A percentile compares a stretch with the other conserved stretches of the same genome.
Evolutionary conservation across 2,329 filamentous ascomycete genomes (phyloP).

Genomic region (Aspergillus quadricinctus): DNA sequence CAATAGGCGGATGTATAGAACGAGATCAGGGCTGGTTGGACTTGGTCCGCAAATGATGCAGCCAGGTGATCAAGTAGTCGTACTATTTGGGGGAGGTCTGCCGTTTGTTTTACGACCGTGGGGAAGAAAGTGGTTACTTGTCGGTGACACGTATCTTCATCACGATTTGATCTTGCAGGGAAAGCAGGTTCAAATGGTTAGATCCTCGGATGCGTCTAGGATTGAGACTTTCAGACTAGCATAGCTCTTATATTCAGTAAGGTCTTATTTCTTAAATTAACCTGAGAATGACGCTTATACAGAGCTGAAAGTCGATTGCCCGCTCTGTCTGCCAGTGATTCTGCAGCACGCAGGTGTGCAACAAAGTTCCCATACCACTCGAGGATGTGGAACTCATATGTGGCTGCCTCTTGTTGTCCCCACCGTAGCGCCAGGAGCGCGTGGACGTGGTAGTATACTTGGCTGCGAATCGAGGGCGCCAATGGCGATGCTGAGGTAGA

Average conservation of each 20-base stretch:
- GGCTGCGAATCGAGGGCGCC: conserved; percentile 53
- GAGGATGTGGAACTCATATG: conserved; percentile 63
- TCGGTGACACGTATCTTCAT: background rate
- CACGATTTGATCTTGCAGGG: background rate
- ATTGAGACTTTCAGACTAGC: background rate
- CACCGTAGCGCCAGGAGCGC: conserved; percentile 60
- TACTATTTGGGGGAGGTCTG: background rate
- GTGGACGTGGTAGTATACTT: conserved; percentile 56
- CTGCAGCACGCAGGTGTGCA: conserved; percentile 58
- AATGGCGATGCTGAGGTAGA: conserved; percentile 60
- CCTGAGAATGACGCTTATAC: conserved; percentile 39
- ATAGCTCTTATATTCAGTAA: background rate
- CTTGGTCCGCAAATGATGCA: background rate
- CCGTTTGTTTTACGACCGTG: background rate
- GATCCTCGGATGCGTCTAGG: background rate
- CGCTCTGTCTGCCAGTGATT: conserved; percentile 55
- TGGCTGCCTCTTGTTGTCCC: conserved; percentile 57
- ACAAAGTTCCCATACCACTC: conserved; percentile 61
- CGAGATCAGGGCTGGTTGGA: background rate
- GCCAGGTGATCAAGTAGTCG: background rate
- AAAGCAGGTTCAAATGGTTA: background rate
- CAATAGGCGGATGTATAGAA: background rate
- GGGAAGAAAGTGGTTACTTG: background rate
- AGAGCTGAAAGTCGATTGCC: conserved; percentile 47
- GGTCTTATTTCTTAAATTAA: background rate